Evolutionary conservation across 1,139 yeast species (phyloP).

Genomic region (Insectozyma bohioensis): DNA sequence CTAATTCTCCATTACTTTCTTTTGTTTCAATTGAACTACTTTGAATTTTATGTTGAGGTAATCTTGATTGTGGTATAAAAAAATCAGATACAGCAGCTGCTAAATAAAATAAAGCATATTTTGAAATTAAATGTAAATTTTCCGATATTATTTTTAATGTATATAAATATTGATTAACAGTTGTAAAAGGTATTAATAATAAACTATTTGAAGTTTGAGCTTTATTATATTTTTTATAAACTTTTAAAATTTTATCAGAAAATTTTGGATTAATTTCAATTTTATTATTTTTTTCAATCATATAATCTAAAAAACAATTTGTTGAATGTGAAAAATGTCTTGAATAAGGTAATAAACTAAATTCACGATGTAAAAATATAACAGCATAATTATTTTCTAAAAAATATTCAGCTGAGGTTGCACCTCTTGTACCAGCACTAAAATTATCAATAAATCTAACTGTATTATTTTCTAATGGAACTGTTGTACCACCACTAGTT

Average conservation of each 20-base stretch:
- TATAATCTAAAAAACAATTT: constrained; percentile 80
- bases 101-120: constrained; percentile 70
- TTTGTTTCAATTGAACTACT: constrained; percentile 49
- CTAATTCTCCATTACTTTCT: constrained; percentile 63
- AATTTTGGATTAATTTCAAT: constrained; percentile 62
- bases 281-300: constrained; percentile 55
- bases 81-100: constrained; percentile 99
- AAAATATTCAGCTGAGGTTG: constrained; percentile 91
- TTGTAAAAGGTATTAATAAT: constrained; percentile 82
- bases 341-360: constrained; percentile 86
- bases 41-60: constrained; percentile 94
- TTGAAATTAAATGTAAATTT: constrained; percentile 51
- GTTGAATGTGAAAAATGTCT: constrained; percentile 86
- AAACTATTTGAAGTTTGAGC: constrained; percentile 62
- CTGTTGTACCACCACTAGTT: constrained; percentile 98
- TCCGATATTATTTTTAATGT: constrained; percentile 72
- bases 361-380: constrained; percentile 87
- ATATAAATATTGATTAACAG: constrained; percentile 90
- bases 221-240: constrained; percentile 61
- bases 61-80: constrained; percentile 79
- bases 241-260: constrained; percentile 61
- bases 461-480: constrained; percentile 93
- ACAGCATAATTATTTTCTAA: constrained; percentile 86
- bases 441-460: constrained; percentile 95
- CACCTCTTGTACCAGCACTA: constrained; percentile 97